A percentile compares a stretch with the other conserved stretches of the same genome.
These are phyloP conservation scores for Gracilaria gracilis DNA, from an alignment of 23 red algal species.

Conservation along the genomic window DNA sequence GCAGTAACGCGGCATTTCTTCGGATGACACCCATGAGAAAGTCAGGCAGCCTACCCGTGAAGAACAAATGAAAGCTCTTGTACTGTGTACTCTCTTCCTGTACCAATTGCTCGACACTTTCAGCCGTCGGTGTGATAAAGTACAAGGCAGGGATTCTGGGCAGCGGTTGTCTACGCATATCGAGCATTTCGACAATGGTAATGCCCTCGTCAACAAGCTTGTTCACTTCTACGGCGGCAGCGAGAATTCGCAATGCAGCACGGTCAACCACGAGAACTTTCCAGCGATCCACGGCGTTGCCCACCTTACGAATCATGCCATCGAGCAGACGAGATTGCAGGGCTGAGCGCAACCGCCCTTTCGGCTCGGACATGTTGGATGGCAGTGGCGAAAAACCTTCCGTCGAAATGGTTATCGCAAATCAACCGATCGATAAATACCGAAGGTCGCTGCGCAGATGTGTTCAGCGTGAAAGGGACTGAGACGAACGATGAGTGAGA, in stretches of 20 bases:
- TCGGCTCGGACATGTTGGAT: neutral
- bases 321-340: conserved; percentile 69
- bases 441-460: neutral
- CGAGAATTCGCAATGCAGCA: conserved; percentile 78
- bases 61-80: conserved; percentile 88
- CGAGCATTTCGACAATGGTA: conserved; percentile 89
- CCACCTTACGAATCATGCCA: conserved; percentile 78
- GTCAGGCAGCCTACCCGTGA: conserved; percentile 79
- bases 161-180: conserved; percentile 82
- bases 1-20: conserved; percentile 61
- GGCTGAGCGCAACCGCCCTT: conserved; percentile 50
- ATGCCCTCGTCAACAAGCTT: conserved; percentile 90
- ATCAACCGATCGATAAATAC: neutral
- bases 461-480: neutral
- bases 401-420: neutral
- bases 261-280: conserved; percentile 87
- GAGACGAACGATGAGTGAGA: neutral
- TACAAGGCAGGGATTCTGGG: conserved; percentile 86
- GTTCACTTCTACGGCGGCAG: conserved; percentile 71
- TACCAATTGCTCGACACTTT: conserved; percentile 72
- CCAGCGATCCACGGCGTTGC: conserved; percentile 41
- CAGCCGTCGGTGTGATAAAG: conserved; percentile 74
- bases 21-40: conserved; percentile 76
- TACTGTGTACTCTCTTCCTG: conserved; percentile 74
- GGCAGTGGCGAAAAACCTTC: neutral